Evolutionary conservation across 2,329 filamentous ascomycete genomes (phyloP), one percentile per base, ranked within the genome.

Genomic region (Pseudocercospora crystallina): DNA sequence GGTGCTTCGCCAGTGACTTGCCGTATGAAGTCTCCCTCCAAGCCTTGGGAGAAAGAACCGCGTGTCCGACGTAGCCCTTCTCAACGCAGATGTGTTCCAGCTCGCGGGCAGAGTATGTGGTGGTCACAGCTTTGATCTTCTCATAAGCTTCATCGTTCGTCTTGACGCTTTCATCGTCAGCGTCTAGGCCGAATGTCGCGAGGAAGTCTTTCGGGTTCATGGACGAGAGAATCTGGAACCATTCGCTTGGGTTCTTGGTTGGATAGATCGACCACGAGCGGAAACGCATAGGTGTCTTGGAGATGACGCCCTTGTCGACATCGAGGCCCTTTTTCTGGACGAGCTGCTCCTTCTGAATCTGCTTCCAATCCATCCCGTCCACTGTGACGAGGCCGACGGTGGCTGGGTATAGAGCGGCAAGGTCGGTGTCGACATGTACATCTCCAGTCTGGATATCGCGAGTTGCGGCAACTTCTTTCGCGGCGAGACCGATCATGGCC

Each of bases 151-250:
- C 62, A 13, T 62, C 61, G 15, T 62, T 61, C 2, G 62, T 63
- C 20, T 59, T 61, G 29, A 63, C 56, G 41, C 55, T 61, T 4
- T 45, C 29, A 43, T 58, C 43, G 33, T 63, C 56, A 0, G 69
- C 64, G 44, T 76, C 64, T 43, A 80, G 69, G 4, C 74, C 76
- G 37, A 80, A 73, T n/a, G 73, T 71, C 20, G 66, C 58, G 1
- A 80, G 68, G 0, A 74, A 73, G 2, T 71, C 68, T 2, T 63
- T 60, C 0, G 76, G 72, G 32, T 77, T 62, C 38, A 80, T 66
- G 0, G 73, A 78, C 5, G 78, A 78, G 46, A 80, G 76, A 0
- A 81, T 66, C 9, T 75, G 76, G 59, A 77, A 81, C 73, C 74
- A 79, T 0, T 73, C 69, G 0, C 69, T 66, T 0, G 69, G 62